phyloP scores from a whole-genome alignment of 768 basidiomycete species.

The Glaciozyma antarctica region DNA sequence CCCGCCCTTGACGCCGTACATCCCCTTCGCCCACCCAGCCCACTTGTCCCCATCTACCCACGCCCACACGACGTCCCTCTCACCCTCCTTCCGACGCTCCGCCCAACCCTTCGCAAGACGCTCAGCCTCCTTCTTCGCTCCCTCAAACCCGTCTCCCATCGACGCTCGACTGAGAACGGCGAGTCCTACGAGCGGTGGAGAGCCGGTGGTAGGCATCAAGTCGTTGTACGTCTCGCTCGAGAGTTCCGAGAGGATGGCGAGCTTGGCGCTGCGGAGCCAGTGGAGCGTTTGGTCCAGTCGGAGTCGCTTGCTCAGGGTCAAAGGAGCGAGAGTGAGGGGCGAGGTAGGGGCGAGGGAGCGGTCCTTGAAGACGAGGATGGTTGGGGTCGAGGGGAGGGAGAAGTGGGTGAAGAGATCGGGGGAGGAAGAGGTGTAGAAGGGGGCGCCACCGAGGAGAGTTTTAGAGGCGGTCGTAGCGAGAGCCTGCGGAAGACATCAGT shows the following conservation, averaged over 20 bases:
- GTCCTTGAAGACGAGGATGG: conserved; percentile 57
- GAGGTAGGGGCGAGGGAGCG: conserved; percentile 50
- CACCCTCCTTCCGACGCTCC: background rate
- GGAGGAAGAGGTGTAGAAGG: conserved; percentile 45
- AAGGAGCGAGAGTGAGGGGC: conserved; percentile 27
- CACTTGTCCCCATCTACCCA: conserved; percentile 72
- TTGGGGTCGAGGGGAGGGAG: conserved; percentile 32
- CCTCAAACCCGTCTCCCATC: conserved; percentile 23
- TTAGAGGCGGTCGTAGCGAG: conserved; percentile 53
- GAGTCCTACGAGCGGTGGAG: conserved; percentile 67
- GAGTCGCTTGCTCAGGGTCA: conserved; percentile 21
- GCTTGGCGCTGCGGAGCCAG: conserved; percentile 62
- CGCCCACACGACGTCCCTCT: conserved; percentile 58
- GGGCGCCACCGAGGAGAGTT: conserved; percentile 45
- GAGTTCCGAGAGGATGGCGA: conserved; percentile 66
- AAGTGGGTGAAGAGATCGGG: conserved; percentile 38
- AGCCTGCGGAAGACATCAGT: conserved; percentile 39
- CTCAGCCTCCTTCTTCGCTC: background rate
- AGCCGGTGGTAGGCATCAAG: conserved; percentile 64
- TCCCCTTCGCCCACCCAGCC: conserved; percentile 80
- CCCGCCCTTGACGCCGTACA: conserved; percentile 59
- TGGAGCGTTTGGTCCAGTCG: conserved; percentile 22
- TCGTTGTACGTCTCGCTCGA: conserved; percentile 67
- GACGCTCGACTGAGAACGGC: conserved; percentile 39
- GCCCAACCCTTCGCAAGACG: conserved; percentile 6